Evolutionary conservation across 306 rosid species (phyloP).

Genomic region (Luffa aegyptiaca): DNA sequence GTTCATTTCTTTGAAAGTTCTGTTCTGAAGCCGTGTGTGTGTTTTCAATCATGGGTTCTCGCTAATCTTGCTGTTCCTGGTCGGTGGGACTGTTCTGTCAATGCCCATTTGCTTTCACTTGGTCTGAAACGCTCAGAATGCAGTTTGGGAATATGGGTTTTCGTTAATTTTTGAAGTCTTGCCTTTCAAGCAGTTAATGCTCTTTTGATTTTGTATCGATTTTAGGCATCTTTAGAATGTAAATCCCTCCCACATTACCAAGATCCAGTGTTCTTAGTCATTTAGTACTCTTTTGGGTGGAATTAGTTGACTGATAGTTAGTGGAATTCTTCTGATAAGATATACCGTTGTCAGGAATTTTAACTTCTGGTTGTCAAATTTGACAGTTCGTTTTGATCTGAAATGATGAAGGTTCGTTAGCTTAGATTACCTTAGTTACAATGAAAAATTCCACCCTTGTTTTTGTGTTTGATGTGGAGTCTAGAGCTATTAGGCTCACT

Average conservation of each 20-base stretch:
- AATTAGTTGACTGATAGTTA: conserved; percentile 10
- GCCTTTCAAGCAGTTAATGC: conserved; percentile 15
- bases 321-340: conserved; percentile 16
- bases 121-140: conserved; percentile 31
- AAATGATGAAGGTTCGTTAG: conserved; percentile 25
- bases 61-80: conserved; percentile 33
- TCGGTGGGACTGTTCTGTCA: conserved; percentile 13
- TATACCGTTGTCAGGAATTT: conserved; percentile 31
- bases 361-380: conserved; percentile 17
- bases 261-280: conserved; percentile 19
- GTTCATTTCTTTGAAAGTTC: conserved; percentile 23
- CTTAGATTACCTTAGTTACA: not conserved
- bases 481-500: conserved; percentile 1
- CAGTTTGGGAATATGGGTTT: conserved; percentile 39
- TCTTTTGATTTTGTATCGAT: conserved; percentile 13
- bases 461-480: not conserved
- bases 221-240: conserved; percentile 21
- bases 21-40: conserved; percentile 32
- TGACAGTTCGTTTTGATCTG: conserved; percentile 32
- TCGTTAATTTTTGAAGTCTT: conserved; percentile 38
- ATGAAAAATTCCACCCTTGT: conserved; percentile 1
- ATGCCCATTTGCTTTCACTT: conserved; percentile 30
- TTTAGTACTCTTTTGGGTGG: conserved; percentile 16
- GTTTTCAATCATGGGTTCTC: conserved; percentile 51
- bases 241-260: conserved; percentile 28